These are phyloP conservation scores for Solanum aculeatissimum DNA, from an alignment of 305 asterid genomes.

Conservation along the genomic window DNA sequence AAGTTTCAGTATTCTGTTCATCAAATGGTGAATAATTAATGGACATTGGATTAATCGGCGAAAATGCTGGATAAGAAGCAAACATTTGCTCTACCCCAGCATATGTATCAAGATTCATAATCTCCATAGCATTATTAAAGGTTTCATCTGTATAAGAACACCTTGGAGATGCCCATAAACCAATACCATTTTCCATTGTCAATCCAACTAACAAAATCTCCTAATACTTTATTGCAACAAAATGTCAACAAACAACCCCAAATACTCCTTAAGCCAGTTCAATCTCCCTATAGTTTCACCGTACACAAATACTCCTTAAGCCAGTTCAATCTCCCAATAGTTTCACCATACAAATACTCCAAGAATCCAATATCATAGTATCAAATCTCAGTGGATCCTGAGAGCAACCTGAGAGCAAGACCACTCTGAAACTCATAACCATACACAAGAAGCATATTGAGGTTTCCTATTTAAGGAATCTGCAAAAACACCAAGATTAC, in stretches of 20 bases:
- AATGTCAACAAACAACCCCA: conserved; percentile 3
- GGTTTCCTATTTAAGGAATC: not conserved
- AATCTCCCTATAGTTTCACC: conserved; percentile 13
- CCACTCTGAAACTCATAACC: not conserved
- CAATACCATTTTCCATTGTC: conserved; percentile 20
- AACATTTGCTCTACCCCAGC: conserved; percentile 37
- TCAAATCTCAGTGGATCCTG: not conserved
- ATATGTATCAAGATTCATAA: conserved; percentile 46
- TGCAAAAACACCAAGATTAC: not conserved
- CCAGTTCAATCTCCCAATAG: conserved; percentile 6
- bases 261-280: not conserved
- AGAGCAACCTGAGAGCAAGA: not conserved
- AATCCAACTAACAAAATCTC: not conserved
- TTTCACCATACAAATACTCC: conserved; percentile 7
- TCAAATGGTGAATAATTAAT: conserved; percentile 29
- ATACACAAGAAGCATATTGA: not conserved
- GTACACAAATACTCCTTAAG: not conserved
- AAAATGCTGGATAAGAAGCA: conserved; percentile 28
- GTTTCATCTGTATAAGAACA: conserved; percentile 35
- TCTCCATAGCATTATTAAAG: conserved; percentile 27
- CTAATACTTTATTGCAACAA: not conserved
- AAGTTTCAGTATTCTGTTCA: conserved; percentile 20
- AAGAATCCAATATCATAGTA: conserved; percentile 8
- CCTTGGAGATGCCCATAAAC: conserved; percentile 15
- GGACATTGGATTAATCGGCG: conserved; percentile 21